Evolutionary conservation across 2,329 filamentous ascomycete species (phyloP).

Genomic region (Beauveria sp.): DNA sequence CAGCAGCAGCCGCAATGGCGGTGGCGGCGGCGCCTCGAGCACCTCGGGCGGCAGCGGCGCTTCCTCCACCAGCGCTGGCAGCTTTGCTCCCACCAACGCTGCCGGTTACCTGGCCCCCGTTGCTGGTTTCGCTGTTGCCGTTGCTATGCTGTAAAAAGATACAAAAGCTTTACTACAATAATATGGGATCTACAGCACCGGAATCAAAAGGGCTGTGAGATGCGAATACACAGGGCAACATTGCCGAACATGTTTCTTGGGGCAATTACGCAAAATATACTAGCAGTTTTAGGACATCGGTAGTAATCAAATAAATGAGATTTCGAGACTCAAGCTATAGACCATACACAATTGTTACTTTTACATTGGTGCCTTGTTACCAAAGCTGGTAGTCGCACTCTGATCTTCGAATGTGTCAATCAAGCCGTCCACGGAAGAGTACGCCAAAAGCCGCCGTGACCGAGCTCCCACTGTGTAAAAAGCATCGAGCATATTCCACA

Average conservation of each 20-base stretch:
- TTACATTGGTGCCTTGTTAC: not conserved
- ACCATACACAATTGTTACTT: no score
- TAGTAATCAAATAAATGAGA: not conserved
- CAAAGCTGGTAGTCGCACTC: not conserved
- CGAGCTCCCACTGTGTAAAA: not conserved
- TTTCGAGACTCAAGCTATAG: no score
- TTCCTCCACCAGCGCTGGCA: not conserved
- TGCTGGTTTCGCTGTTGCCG: conserved; percentile 9
- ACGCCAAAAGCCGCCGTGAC: not conserved
- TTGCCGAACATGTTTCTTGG: not conserved
- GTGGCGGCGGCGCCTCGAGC: no score
- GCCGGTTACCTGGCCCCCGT: conserved; percentile 9
- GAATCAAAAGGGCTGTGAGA: not conserved
- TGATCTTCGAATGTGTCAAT: not conserved
- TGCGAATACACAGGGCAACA: not conserved
- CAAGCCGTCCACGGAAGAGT: not conserved
- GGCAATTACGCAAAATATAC: not conserved
- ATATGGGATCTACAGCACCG: not conserved
- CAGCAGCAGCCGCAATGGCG: not conserved
- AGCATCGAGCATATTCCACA: not conserved
- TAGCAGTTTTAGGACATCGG: not conserved
- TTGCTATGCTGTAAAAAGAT: conserved; percentile 9
- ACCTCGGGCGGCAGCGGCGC: not conserved
- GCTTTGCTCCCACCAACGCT: conserved; percentile 4
- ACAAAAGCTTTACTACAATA: not conserved